Conservation (phyloP, 2,329 filamentous ascomycete genomes). For the Aspergillus viridinutans region DNA sequence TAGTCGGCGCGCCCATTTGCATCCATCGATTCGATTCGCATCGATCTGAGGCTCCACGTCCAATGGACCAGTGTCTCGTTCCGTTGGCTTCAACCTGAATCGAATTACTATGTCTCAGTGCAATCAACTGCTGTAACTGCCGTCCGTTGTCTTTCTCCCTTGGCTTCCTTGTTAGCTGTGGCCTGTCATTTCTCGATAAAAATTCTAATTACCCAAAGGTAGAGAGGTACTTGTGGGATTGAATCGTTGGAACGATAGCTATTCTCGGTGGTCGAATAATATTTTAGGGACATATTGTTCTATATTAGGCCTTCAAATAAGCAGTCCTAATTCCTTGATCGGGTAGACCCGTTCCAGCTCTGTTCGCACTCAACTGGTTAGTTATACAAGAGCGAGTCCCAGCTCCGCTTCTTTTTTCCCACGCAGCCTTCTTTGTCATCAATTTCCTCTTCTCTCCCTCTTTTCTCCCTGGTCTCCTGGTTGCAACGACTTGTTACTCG, state of each 20-base stretch:
- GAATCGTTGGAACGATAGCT: background rate
- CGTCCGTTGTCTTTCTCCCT: background rate
- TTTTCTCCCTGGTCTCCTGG: background rate
- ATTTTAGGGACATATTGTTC: constrained; percentile 6
- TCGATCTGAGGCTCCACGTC: background rate
- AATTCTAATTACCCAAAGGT: background rate
- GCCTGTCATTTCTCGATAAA: background rate
- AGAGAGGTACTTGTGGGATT: background rate
- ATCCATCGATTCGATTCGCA: background rate
- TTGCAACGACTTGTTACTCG: background rate
- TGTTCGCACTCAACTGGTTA: constrained; percentile 11
- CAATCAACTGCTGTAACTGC: too few species aligned
- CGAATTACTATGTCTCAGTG: background rate
- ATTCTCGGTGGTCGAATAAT: background rate
- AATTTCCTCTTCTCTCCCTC: constrained; percentile 1
- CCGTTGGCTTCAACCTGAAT: background rate
- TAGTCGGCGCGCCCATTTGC: background rate
- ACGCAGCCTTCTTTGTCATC: constrained; percentile 3
- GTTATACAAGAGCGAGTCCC: constrained; percentile 18
- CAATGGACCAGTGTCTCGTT: background rate
- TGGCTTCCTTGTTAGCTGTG: background rate
- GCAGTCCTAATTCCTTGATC: constrained; percentile 5
- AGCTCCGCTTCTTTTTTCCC: constrained; percentile 15
- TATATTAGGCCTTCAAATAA: background rate
- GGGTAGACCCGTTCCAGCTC: constrained; percentile 18